phyloP scores from a whole-genome alignment of 2,329 filamentous ascomycete species.

The Ophiostoma himal-ulmi region DNA sequence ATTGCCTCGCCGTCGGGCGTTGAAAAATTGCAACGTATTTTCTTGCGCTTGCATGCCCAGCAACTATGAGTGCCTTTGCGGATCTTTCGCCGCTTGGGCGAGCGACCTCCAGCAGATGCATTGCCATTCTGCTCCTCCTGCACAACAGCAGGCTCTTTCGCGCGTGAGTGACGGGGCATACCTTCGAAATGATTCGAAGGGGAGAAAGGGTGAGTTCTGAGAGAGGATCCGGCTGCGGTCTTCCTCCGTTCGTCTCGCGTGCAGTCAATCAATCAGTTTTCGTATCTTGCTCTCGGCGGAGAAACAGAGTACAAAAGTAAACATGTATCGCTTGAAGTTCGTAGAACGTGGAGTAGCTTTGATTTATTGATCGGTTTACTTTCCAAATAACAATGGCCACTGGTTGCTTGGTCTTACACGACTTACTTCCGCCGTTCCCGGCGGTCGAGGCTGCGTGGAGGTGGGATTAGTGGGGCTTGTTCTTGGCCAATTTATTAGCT shows the following conservation, averaged over 20 bases:
- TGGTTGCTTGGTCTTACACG: not conserved
- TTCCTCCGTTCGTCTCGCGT: not conserved
- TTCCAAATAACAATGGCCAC: not conserved
- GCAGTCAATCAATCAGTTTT: not conserved
- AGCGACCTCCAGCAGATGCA: not conserved
- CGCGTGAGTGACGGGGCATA: not conserved
- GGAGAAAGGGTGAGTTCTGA: not conserved
- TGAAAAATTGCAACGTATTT: constrained; percentile 45
- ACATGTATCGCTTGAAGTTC: not conserved
- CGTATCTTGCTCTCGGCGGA: not conserved
- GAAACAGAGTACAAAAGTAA: not conserved
- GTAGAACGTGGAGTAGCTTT: not conserved
- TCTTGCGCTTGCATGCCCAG: constrained; percentile 54
- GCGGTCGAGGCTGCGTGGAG: not conserved
- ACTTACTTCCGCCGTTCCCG: not conserved
- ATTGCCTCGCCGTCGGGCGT: constrained; percentile 25
- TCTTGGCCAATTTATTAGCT: not conserved
- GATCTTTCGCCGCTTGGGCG: constrained; percentile 24
- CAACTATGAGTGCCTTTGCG: constrained; percentile 43
- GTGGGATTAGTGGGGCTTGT: not conserved
- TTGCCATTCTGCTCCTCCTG: not conserved
- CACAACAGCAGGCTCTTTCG: not conserved
- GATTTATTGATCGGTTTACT: not conserved
- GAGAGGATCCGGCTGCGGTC: not conserved
- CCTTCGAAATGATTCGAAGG: not conserved